Percentiles rank a stretch among this genome's conserved stretches.
phyloP scores from a whole-genome alignment of 2,329 filamentous ascomycete species.

The Trichophyton mentagrophytes region DNA sequence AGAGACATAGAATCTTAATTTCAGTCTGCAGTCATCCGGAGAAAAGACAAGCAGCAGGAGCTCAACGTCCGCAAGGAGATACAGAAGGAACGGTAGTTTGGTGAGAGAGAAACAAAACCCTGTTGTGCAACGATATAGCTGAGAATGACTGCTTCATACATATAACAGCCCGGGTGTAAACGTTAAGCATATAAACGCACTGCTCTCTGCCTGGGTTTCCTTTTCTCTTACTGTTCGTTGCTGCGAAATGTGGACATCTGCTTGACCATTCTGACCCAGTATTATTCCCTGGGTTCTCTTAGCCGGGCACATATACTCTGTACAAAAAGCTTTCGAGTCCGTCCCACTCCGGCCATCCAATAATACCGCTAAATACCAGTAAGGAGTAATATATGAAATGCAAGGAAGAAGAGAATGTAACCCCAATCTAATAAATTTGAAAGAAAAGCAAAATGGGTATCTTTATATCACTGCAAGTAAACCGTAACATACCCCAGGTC shows the following conservation, averaged over 20 bases:
- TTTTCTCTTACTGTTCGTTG: background rate
- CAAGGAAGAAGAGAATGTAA: background rate
- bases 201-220: background rate
- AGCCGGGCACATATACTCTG: background rate
- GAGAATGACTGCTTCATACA: background rate
- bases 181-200: background rate
- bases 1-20: background rate
- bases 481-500: background rate
- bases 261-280: background rate
- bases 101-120: background rate
- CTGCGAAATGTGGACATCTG: background rate
- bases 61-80: background rate
- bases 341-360: background rate
- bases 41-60: background rate
- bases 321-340: background rate
- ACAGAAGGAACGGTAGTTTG: background rate
- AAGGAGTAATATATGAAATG: background rate
- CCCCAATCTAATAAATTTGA: background rate
- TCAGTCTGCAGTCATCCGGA: background rate
- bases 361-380: background rate
- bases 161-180: too few species aligned
- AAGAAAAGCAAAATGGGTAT: constrained; percentile 2
- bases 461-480: constrained; percentile 3
- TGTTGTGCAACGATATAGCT: background rate
- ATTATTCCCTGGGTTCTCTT: background rate